Percentiles rank a stretch among this genome's conserved stretches.
Evolutionary conservation across 192 early-diverging fungal genomes (phyloP).

Genomic region (Backusella morwellensis): DNA sequence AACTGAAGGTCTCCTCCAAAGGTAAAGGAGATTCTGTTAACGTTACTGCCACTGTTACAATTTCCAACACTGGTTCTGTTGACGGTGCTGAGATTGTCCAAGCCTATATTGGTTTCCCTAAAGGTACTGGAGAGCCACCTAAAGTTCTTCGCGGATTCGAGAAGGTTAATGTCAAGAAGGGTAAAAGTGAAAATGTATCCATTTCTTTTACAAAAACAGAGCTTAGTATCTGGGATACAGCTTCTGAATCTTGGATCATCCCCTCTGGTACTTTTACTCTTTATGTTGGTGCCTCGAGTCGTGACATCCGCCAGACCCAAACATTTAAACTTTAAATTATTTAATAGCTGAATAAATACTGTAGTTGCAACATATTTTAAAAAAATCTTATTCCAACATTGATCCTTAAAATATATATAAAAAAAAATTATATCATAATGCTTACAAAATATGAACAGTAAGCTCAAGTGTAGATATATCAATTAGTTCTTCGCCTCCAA

Average conservation of each 20-base stretch:
- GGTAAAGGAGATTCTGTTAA: background rate
- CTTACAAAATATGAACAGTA: too few relatives aligned
- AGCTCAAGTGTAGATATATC: too few relatives aligned
- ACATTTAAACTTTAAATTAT: background rate
- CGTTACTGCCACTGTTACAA: slow-evolving; percentile 24
- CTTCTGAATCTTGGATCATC: slow-evolving; percentile 37
- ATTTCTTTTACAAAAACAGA: slow-evolving; percentile 44
- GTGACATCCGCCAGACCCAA: slow-evolving; percentile 41
- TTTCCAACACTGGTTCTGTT: slow-evolving; percentile 30
- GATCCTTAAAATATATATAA: too few relatives aligned
- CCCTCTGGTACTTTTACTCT: slow-evolving; percentile 49
- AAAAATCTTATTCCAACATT: too few relatives aligned
- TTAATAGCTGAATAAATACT: too few relatives aligned
- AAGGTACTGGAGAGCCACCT: slow-evolving; percentile 36
- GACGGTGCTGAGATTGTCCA: slow-evolving; percentile 38
- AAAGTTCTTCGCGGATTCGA: slow-evolving; percentile 37
- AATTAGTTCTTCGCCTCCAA: too few relatives aligned
- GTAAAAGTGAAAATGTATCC: slow-evolving; percentile 26
- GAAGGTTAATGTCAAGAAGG: slow-evolving; percentile 19
- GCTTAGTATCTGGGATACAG: slow-evolving; percentile 47
- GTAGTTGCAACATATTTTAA: too few relatives aligned
- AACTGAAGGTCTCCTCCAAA: slow-evolving; percentile 21
- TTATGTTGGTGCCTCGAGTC: slow-evolving; percentile 49
- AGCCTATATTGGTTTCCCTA: slow-evolving; percentile 36
- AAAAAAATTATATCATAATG: too few relatives aligned